These are phyloP conservation scores for Papiliotrema nemorosa DNA, from an alignment of 1,284 basidiomycete genomes.

Conservation along the genomic window DNA sequence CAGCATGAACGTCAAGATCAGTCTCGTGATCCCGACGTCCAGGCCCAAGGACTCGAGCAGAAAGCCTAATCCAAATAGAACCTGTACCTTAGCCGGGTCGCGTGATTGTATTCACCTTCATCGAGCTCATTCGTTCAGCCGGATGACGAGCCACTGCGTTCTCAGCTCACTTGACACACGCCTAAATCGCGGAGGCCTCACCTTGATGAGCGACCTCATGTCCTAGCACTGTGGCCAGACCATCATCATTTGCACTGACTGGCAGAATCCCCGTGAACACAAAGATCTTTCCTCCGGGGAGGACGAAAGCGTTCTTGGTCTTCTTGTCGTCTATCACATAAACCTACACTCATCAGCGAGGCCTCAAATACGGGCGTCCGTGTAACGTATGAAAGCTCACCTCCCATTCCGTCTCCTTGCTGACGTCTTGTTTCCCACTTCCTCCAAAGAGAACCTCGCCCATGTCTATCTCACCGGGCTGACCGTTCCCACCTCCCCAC, in stretches of 20 bases:
- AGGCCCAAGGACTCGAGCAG: slow-evolving; percentile 60
- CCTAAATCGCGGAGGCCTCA: slow-evolving; percentile 32
- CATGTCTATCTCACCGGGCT: slow-evolving; percentile 23
- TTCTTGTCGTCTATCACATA: slow-evolving; percentile 73
- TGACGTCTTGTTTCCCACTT: slow-evolving; percentile 14
- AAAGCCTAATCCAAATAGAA: slow-evolving; percentile 56
- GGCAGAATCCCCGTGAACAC: slow-evolving; percentile 89
- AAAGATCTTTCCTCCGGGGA: slow-evolving; percentile 71
- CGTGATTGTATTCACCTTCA: slow-evolving; percentile 50
- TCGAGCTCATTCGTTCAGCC: slow-evolving; percentile 64
- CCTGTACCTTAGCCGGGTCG: slow-evolving; percentile 9
- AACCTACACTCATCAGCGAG: slow-evolving; percentile 54
- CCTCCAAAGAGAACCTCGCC: slow-evolving; percentile 33
- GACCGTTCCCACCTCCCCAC: slow-evolving; percentile 27
- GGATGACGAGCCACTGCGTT: slow-evolving; percentile 66
- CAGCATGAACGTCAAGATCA: slow-evolving; percentile 58
- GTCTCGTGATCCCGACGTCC: slow-evolving; percentile 55
- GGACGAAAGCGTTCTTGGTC: slow-evolving; percentile 75
- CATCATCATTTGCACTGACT: slow-evolving; percentile 71
- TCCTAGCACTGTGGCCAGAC: slow-evolving; percentile 78
- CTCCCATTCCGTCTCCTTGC: slow-evolving; percentile 52
- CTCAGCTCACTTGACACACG: slow-evolving; percentile 3
- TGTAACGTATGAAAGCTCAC: slow-evolving; percentile 17
- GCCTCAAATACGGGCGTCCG: not conserved
- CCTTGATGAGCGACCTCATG: slow-evolving; percentile 89